Conservation (phyloP, 441 rosid genomes). For the Gossypium gossypioides region DNA sequence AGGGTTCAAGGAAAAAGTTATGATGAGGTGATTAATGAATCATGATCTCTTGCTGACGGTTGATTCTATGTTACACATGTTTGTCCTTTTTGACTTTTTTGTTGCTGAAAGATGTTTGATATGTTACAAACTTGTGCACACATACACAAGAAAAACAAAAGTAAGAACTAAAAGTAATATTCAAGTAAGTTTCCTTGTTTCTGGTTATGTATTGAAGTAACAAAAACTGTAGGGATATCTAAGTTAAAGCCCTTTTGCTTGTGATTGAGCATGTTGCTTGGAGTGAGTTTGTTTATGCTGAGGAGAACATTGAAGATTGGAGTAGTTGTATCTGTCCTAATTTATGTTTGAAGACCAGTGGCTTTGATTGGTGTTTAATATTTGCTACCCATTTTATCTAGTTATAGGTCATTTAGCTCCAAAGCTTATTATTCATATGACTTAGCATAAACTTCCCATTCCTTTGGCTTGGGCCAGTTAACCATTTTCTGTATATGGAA, state of each 20-base stretch:
- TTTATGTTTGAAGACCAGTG: neutral
- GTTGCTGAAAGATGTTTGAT: neutral
- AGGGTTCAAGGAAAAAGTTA: constrained; percentile 68
- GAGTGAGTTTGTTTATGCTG: neutral
- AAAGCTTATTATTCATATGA: neutral
- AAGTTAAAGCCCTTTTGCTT: neutral
- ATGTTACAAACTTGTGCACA: neutral
- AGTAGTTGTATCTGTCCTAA: neutral
- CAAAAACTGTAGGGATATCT: neutral
- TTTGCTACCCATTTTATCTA: neutral
- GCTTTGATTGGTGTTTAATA: neutral
- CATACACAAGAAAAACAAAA: neutral
- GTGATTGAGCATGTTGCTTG: neutral
- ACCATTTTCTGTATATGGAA: neutral
- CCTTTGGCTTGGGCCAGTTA: neutral
- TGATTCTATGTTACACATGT: neutral
- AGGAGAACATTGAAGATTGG: neutral
- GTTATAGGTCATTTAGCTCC: neutral
- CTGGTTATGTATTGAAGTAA: neutral
- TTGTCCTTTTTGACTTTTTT: neutral
- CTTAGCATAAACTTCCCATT: neutral
- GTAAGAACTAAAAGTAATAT: neutral
- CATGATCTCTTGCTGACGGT: neutral
- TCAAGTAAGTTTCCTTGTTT: neutral
- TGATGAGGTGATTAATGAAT: constrained; percentile 65